Evolutionary conservation across 345 rosid species (phyloP).

Genomic region (Camelina laxa): DNA sequence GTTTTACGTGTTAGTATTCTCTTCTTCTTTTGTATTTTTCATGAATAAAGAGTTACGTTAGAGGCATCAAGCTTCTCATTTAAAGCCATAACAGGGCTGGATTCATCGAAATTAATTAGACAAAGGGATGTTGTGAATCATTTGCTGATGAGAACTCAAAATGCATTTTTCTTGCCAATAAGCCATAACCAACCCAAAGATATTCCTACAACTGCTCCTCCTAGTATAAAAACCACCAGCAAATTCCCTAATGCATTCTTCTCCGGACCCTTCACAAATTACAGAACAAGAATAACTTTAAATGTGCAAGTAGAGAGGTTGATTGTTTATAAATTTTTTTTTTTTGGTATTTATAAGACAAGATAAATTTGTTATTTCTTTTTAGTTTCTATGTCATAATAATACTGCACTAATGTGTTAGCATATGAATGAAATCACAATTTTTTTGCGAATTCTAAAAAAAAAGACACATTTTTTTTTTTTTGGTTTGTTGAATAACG

Average conservation of each 20-base stretch:
- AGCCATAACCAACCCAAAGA: conserved; percentile 89
- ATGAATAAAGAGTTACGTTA: background rate
- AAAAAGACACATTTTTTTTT: too few relatives aligned
- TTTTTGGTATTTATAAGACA: background rate
- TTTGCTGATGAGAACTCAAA: conserved; percentile 28
- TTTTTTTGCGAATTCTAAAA: too few relatives aligned
- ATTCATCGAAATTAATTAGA: background rate
- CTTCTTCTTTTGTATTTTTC: background rate
- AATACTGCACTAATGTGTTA: too few relatives aligned
- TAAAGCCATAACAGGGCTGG: background rate
- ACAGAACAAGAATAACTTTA: background rate
- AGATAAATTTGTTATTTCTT: too few relatives aligned
- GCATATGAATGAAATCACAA: too few relatives aligned
- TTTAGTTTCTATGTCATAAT: too few relatives aligned
- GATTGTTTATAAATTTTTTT: background rate
- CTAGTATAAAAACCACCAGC: conserved; percentile 55
- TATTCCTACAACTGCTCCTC: conserved; percentile 58
- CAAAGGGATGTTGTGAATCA: background rate
- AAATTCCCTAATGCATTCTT: conserved; percentile 89
- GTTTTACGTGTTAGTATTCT: background rate
- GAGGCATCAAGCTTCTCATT: conserved; percentile 4
- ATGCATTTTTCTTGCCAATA: conserved; percentile 59
- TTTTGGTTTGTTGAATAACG: too few relatives aligned
- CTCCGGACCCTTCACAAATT: conserved; percentile 73
- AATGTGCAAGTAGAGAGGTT: background rate